phyloP scores from a whole-genome alignment of 1,284 basidiomycete genomes.

The Trametes pubescens region DNA sequence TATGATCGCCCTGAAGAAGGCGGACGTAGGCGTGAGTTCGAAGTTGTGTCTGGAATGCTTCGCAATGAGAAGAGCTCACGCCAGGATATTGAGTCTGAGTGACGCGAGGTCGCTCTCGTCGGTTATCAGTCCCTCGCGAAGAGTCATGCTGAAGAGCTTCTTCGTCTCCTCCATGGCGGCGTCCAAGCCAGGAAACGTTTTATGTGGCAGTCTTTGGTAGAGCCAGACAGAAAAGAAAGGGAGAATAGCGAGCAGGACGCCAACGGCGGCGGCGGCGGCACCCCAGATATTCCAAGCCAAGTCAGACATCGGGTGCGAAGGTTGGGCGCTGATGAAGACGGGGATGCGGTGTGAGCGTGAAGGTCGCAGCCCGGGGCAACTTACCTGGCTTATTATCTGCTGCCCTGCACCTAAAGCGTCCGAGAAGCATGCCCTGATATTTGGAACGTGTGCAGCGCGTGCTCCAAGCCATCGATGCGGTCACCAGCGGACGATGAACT shows the following conservation, averaged over 20 bases:
- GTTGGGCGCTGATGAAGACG: neutral
- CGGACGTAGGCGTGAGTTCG: neutral
- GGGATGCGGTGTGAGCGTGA: too few species aligned
- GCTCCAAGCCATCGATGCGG: neutral
- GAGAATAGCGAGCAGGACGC: neutral
- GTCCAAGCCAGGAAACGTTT: neutral
- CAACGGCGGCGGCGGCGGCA: neutral
- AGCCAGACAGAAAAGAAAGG: neutral
- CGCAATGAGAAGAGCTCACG: neutral
- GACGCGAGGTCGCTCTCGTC: neutral
- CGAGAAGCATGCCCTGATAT: too few species aligned
- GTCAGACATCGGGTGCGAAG: slow-evolving; percentile 2
- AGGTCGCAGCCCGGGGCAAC: neutral
- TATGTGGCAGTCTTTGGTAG: neutral
- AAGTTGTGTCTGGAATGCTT: neutral
- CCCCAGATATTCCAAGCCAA: slow-evolving; percentile 10
- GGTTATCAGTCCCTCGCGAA: slow-evolving; percentile 3
- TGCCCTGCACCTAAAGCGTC: too few species aligned
- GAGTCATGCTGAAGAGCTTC: neutral
- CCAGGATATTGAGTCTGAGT: neutral
- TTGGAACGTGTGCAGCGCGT: neutral
- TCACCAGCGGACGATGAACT: neutral
- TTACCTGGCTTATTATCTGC: neutral
- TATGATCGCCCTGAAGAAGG: neutral
- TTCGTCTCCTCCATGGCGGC: neutral